Evolutionary conservation across 2,329 filamentous ascomycete species (phyloP).

Genomic region (Lecanoromycetidae sp.): DNA sequence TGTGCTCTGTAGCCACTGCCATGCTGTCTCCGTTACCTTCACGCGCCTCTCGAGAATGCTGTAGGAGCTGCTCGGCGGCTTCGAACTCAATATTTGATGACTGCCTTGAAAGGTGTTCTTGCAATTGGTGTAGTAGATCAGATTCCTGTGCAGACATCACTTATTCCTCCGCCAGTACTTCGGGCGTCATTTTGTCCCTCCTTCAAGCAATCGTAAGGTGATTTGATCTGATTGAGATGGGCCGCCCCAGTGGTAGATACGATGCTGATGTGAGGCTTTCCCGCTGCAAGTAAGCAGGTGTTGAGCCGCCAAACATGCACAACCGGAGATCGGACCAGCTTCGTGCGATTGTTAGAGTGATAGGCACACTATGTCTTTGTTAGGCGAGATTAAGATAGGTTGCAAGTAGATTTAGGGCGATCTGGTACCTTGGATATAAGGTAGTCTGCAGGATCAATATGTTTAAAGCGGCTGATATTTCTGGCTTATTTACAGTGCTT

Average conservation of each 20-base stretch:
- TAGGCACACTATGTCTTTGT: no score
- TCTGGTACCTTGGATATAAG: no score
- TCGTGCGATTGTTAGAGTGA: no score
- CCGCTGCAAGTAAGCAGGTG: no score
- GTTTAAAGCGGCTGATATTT: background rate
- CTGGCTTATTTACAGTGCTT: no score
- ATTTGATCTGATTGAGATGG: background rate
- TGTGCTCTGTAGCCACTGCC: background rate
- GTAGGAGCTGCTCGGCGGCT: constrained; percentile 37
- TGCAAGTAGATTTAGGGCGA: no score
- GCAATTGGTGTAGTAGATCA: constrained; percentile 1
- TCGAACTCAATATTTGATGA: constrained; percentile 40
- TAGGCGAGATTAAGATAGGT: no score
- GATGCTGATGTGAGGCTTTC: background rate
- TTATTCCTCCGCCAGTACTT: constrained; percentile 5
- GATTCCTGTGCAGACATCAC: constrained; percentile 9
- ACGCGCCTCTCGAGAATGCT: constrained; percentile 31
- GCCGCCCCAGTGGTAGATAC: background rate
- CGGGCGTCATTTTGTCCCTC: constrained; percentile 15
- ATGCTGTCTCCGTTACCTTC: constrained; percentile 12
- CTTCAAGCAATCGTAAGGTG: no score
- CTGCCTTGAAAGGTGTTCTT: constrained; percentile 18
- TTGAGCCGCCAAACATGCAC: no score
- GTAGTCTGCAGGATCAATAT: constrained; percentile 1
- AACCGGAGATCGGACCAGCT: no score